Base-by-base conservation (phyloP, 441 rosid species). In the Syzygium syzygioides region DNA sequence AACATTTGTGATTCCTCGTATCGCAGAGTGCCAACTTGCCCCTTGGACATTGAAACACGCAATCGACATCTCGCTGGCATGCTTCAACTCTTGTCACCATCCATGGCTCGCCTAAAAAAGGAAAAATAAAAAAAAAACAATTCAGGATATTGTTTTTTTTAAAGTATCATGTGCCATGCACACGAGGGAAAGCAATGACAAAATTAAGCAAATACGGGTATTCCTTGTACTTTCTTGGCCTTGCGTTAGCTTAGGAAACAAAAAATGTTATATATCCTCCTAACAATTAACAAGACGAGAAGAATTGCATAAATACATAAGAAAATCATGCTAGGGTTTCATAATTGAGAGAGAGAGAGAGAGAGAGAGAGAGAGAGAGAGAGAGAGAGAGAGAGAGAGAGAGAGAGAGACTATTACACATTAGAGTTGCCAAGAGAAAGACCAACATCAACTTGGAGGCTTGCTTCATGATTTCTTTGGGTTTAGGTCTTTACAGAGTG, bases 21-120 rank as follows among this genome's bases (percentile, higher is more conserved):
- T 59, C 30, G 1, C 64, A 59, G 14, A 59, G 15, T 59, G 30
- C 30, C 30, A 3, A 28, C 66, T 9, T 66, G 45, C 2, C 37
- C 45, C 7, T 0, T 2, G 13, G 41, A 32, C 45, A 66, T 66
- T 66, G 45, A 10, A 5, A 9, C 1, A 0, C 0, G 2, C 79
- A 66, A 66, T 32, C 45, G 3, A 17, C 1, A 32, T 66, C 45
- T 66, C 79, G 25, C 7, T 59, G 2, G 9, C 45, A 66, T 2
- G 48, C 48, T 68, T 34, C 26, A 9, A 68, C 79, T 68, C 45
- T 34, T 34, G 79, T 68, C 26, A 32, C 45, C 25, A 9, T 68
- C 26, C 45, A 34, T 68, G 48, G 26, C 26, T 68, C 79, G 10
- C 25, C 79, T 68, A 2, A 34, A 68, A 68, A 68, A 10, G 45